phyloP scores from a whole-genome alignment of 768 basidiomycete species.

The Russula dissimulans region DNA sequence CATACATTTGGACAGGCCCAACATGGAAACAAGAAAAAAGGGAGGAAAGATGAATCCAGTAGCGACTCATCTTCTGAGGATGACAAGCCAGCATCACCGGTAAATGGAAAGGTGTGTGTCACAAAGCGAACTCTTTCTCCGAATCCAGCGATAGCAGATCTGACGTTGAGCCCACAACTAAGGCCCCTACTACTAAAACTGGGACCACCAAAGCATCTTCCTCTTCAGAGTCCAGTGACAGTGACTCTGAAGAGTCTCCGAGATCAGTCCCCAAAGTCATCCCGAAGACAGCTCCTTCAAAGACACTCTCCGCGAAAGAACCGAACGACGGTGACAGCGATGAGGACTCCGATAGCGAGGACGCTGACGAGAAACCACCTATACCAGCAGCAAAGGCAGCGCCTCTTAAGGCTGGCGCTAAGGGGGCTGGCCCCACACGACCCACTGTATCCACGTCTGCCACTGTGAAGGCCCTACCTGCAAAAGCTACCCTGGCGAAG shows the following conservation, averaged over 20 bases:
- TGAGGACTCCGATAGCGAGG: conserved; percentile 8
- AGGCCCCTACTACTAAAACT: background rate
- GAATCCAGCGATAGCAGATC: conserved; percentile 18
- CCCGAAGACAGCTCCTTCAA: background rate
- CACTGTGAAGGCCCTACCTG: conserved; percentile 20
- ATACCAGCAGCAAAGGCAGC: conserved; percentile 5
- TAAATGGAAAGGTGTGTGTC: conserved; percentile 7
- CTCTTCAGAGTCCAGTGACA: conserved; percentile 18
- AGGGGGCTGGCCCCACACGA: background rate
- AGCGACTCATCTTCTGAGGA: conserved; percentile 29
- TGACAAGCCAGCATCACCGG: conserved; percentile 30
- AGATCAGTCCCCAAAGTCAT: background rate
- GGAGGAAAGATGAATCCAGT: conserved; percentile 21
- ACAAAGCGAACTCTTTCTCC: conserved; percentile 21
- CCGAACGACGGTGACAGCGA: background rate
- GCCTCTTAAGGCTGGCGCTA: conserved; percentile 2
- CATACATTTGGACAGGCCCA: background rate
- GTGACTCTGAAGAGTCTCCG: background rate
- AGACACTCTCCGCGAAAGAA: background rate
- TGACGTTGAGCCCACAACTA: background rate
- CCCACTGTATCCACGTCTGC: conserved; percentile 15
- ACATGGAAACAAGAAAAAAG: conserved; percentile 17
- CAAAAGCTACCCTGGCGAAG: conserved; percentile 27
- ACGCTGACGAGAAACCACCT: background rate
- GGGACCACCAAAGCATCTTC: background rate